Evolutionary conservation across 192 early-diverging fungal species (phyloP), one percentile per base, ranked within the genome.

Genomic region (Funneliformis geosporum): DNA sequence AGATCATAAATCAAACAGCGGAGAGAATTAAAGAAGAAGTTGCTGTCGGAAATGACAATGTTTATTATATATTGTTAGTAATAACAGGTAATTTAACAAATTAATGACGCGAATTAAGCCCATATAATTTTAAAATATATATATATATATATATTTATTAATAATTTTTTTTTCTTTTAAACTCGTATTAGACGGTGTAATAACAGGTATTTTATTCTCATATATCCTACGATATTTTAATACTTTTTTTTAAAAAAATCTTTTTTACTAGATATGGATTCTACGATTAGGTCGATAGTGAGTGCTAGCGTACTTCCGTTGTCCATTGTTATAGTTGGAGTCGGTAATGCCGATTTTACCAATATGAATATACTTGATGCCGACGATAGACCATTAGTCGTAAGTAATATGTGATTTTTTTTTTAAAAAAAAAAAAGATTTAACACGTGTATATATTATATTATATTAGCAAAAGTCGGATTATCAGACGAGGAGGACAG

Each of bases 271-370:
- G 61, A 80, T 66, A 79, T 83, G 80, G 74, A 86, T n/a, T 79
- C 75, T 4, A 90, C 89, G 0, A 44, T 85, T 1, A 76, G 80
- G 76, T 82, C 86, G 4, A 86, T 90, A 43, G 80, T 87, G 7
- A 80, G 73, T n/a, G 88, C 85, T 8, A 82, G 83, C 42, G 65
- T 76, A 5, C 73, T 83, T 33, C 85, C 88, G 1, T 72, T 90
- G 7, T 87, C 85, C 0, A 89, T 90, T 38, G 78, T 90, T 38
- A 90, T 90, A 81, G 87, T 90, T 21, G 89, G 89, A 27, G 85
- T 90, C 40, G 89, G 89, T 5, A 61, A 85, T 47, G 86, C 85
- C 8, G 76, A 88, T 27, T 90, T 90, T 73, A 62, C 74, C 38
- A 87, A 81, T 69, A 90, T 90, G 89, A 66, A 85, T 28, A 25